Evolutionary conservation across 352 stramenopile genomes (phyloP), one percentile per base, ranked within the genome.

Genomic region (Globisporangium perplexum): DNA sequence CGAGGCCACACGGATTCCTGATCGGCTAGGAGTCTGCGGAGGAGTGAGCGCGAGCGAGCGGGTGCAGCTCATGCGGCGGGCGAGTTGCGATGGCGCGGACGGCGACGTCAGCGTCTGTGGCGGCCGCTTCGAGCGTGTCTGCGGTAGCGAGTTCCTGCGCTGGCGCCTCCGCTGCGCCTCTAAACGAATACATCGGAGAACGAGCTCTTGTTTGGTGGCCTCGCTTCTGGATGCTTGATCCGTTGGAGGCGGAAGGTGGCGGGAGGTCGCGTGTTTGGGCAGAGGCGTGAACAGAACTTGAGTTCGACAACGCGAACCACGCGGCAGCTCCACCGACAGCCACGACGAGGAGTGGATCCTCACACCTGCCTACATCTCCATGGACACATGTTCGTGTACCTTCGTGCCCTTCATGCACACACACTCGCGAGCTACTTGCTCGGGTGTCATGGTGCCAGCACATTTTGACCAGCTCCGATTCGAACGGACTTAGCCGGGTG

Each of bases 121-220:
- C 20, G 8, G 3, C 4, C 20, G 39, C 7, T 12, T 8, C 11
- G 41, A 11, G 41, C 38, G 38, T 23, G 10, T 22, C 26, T 6
- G 20, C 23, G 6, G 24, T n/a, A 3, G 43, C 24, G 43, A 22
- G 43, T 18, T 14, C 11, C 23, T 18, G 14, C 18, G 8, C 12
- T 17, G 31, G 39, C 41, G 1, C 24, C 28, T 41, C 18, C 22
- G n/a, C 18, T 18, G 39, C 38, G 41, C 14, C 26, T 62, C 41
- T 56, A 56, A 62, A 50, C 48, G 55, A 56, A 62, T 62, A 55
- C 46, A 62, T 62, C 55, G 55, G 47, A 62, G 53, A 62, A 62
- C 55, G 55, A 62, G 55, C 55, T 62, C 55, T 62, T 62, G 39
- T 39, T 38, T 33, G 18, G 24, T 50, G 45, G 24, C 11, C 23